phyloP scores from a whole-genome alignment of 805 yeast genomes.

The Starmerella apis region DNA sequence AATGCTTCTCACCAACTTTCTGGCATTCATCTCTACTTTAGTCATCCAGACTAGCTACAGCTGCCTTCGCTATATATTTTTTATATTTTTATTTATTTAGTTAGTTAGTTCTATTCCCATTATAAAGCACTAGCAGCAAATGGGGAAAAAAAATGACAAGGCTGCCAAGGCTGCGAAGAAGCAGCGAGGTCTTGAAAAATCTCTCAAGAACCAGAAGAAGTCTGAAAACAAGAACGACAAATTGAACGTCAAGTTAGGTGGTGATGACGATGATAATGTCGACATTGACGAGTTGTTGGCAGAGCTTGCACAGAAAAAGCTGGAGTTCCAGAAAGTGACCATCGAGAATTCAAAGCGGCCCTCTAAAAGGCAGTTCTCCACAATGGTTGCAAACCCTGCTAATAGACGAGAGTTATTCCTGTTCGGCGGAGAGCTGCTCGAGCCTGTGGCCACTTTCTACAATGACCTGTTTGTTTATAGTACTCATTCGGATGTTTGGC shows the following conservation, averaged over 20 bases:
- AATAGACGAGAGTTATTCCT: constrained; percentile 67
- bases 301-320: constrained; percentile 71
- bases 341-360: constrained; percentile 54
- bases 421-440: constrained; percentile 80
- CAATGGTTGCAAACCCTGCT: constrained; percentile 68
- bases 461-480: constrained; percentile 70
- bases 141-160: constrained; percentile 79
- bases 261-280: constrained; percentile 71
- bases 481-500: constrained; percentile 73
- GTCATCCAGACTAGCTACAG: too few species aligned
- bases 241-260: constrained; percentile 46
- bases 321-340: constrained; percentile 58
- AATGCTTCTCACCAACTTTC: too few species aligned
- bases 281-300: constrained; percentile 77
- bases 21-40: too few species aligned
- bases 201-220: constrained; percentile 62
- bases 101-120: too few species aligned
- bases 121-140: constrained; percentile 26
- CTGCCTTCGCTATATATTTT: too few species aligned
- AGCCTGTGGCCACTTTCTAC: constrained; percentile 52
- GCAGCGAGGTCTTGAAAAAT: constrained; percentile 76
- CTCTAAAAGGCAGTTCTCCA: constrained; percentile 56
- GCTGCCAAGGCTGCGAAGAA: constrained; percentile 85
- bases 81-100: too few species aligned
- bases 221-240: constrained; percentile 68